phyloP scores from a whole-genome alignment of 1,284 basidiomycete genomes.

The Volvariella surrecta region DNA sequence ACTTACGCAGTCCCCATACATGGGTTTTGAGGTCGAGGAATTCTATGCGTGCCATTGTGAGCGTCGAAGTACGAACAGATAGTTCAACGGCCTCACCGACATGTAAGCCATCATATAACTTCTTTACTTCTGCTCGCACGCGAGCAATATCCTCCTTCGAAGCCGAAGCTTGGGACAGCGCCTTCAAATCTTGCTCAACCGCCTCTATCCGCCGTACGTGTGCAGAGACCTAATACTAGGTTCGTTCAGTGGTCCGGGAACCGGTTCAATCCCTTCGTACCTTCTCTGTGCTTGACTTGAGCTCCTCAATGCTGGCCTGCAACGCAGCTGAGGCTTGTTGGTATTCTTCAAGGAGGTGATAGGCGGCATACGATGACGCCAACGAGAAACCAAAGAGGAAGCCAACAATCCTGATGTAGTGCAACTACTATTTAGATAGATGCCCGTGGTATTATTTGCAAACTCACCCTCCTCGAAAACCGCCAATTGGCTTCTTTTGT shows the following conservation, averaged over 20 bases:
- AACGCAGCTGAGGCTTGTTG: conserved; percentile 78
- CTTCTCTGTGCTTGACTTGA: conserved; percentile 79
- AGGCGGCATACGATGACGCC: conserved; percentile 78
- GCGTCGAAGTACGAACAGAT: not conserved
- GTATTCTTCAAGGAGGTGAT: conserved; percentile 86
- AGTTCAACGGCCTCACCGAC: conserved; percentile 42
- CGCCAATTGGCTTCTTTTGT: conserved; percentile 76
- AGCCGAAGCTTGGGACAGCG: conserved; percentile 55
- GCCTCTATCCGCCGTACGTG: conserved; percentile 82
- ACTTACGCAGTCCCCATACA: conserved; percentile 81
- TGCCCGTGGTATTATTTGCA: conserved; percentile 3
- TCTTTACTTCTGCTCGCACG: conserved; percentile 76
- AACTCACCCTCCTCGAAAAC: conserved; percentile 76
- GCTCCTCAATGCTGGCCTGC: conserved; percentile 80
- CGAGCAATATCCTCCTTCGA: conserved; percentile 74
- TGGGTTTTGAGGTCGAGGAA: conserved; percentile 70
- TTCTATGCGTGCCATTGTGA: conserved; percentile 31
- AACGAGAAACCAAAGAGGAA: conserved; percentile 87
- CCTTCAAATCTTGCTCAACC: conserved; percentile 83
- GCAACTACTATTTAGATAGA: conserved; percentile 12
- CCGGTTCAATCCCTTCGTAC: conserved; percentile 32
- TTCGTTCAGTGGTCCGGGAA: conserved; percentile 2
- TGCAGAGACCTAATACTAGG: conserved; percentile 74
- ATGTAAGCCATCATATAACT: conserved; percentile 73
- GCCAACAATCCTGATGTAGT: conserved; percentile 62